These are phyloP conservation scores for Metschnikowia gruessii DNA, from an alignment of 805 yeast genomes.

Conservation along the genomic window DNA sequence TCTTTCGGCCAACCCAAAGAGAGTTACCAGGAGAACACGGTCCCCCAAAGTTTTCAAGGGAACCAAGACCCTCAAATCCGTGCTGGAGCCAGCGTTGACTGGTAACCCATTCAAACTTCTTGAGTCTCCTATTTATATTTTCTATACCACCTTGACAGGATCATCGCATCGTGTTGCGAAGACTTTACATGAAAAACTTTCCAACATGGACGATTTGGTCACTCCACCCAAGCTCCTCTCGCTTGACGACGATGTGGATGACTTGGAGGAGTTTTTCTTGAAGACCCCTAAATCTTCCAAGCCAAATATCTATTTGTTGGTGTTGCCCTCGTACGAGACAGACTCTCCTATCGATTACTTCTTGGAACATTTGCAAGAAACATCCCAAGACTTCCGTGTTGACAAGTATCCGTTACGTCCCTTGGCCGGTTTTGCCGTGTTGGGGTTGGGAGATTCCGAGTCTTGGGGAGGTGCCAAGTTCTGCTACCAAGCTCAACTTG, in stretches of 20 bases:
- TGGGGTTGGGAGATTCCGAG: conserved; percentile 86
- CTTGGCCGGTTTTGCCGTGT: conserved; percentile 75
- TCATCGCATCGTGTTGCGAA: conserved; percentile 70
- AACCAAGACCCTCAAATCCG: conserved; percentile 25
- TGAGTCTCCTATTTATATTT: conserved; percentile 60
- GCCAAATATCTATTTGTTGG: conserved; percentile 62
- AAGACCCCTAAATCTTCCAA: conserved; percentile 47
- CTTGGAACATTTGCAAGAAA: conserved; percentile 74
- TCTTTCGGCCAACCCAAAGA: conserved; percentile 5
- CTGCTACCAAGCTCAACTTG: conserved; percentile 78
- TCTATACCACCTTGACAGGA: conserved; percentile 86
- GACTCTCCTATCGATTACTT: conserved; percentile 91
- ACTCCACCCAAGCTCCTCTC: conserved; percentile 55
- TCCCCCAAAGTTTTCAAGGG: conserved; percentile 44
- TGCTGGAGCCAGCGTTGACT: conserved; percentile 38
- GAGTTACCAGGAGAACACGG: conserved; percentile 23
- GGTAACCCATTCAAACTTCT: conserved; percentile 38
- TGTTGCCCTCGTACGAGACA: conserved; percentile 87
- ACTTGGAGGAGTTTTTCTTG: conserved; percentile 78
- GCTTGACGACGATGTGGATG: conserved; percentile 78
- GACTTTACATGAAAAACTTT: conserved; percentile 41
- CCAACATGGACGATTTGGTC: conserved; percentile 22
- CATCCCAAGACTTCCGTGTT: conserved; percentile 79
- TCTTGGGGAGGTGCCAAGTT: conserved; percentile 73
- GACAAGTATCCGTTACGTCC: conserved; percentile 74